Evolutionary conservation across 1,284 basidiomycete species (phyloP).

Genomic region (Malassezia vespertilionis): DNA sequence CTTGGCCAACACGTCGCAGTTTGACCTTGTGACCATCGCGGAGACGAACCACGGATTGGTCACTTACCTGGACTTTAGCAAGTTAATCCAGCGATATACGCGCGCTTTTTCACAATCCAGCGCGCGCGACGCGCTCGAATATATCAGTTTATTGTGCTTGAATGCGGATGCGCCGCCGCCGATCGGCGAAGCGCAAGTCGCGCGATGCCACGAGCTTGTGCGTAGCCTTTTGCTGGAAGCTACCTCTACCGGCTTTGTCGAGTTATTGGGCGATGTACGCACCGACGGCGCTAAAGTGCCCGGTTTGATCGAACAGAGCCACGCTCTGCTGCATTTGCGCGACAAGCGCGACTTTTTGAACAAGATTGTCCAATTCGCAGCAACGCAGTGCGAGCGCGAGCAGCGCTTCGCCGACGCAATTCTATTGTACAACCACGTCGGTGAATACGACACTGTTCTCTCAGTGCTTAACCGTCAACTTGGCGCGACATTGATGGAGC

Average conservation of each 20-base stretch:
- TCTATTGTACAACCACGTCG: slow-evolving; percentile 87
- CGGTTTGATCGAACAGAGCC: slow-evolving; percentile 74
- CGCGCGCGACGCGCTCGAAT: slow-evolving; percentile 83
- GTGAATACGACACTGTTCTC: slow-evolving; percentile 78
- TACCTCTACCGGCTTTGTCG: slow-evolving; percentile 59
- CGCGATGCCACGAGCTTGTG: slow-evolving; percentile 74
- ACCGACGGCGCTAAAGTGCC: slow-evolving; percentile 76
- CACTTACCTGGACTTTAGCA: slow-evolving; percentile 60
- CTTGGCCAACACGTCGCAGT: slow-evolving; percentile 64
- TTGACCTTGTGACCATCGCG: slow-evolving; percentile 24
- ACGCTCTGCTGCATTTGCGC: slow-evolving; percentile 64
- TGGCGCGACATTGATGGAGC: slow-evolving; percentile 55
- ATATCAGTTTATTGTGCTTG: slow-evolving; percentile 80
- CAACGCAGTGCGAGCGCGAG: slow-evolving; percentile 60
- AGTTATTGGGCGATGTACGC: slow-evolving; percentile 78
- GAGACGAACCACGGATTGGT: slow-evolving; percentile 16
- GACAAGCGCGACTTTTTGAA: slow-evolving; percentile 65
- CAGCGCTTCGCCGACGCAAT: slow-evolving; percentile 75
- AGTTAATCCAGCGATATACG: slow-evolving; percentile 82
- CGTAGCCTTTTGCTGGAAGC: slow-evolving; percentile 77
- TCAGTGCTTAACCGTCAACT: slow-evolving; percentile 76
- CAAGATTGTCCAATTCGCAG: slow-evolving; percentile 70
- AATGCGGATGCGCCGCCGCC: slow-evolving; percentile 56
- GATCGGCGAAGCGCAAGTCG: slow-evolving; percentile 70
- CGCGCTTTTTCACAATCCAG: slow-evolving; percentile 82